Evolutionary conservation across 1,284 basidiomycete species (phyloP).

Genomic region (Cutaneotrichosporon sp.): DNA sequence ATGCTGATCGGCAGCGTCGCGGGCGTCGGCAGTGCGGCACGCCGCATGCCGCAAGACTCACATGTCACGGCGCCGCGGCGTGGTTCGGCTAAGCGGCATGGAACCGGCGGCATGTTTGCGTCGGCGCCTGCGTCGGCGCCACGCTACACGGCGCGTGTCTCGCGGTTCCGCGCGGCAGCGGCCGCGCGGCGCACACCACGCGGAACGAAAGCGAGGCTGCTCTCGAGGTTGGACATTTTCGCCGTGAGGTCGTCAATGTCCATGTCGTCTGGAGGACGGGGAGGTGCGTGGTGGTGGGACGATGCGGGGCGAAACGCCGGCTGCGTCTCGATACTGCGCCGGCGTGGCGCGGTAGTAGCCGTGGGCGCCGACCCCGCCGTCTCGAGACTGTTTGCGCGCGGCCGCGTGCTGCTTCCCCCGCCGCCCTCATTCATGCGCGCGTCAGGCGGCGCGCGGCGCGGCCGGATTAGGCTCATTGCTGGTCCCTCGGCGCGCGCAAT

Average conservation of each 20-base stretch:
- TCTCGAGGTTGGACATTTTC: conserved; percentile 24
- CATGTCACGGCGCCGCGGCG: no score
- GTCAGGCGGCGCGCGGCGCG: conserved; percentile 11
- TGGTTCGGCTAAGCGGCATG: no score
- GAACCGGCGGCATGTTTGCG: no score
- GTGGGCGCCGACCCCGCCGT: background rate
- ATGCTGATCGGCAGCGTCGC: no score
- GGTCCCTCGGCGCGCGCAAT: conserved; percentile 37
- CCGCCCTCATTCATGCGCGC: no score
- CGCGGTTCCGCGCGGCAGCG: background rate
- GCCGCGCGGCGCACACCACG: conserved; percentile 8
- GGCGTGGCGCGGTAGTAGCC: background rate
- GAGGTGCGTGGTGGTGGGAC: background rate
- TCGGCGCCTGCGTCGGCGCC: no score
- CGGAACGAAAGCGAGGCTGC: conserved; percentile 33
- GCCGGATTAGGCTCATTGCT: conserved; percentile 34
- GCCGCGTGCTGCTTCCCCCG: no score
- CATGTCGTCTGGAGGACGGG: conserved; percentile 22
- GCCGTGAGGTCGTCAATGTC: conserved; percentile 24
- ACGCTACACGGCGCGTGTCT: background rate
- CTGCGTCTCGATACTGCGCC: background rate
- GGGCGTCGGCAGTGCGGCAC: no score
- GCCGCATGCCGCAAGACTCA: no score
- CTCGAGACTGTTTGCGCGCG: no score
- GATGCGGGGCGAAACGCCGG: background rate